Conservation (phyloP, 108 stramenopile genomes). For the Fistulifera pelliculosa region DNA sequence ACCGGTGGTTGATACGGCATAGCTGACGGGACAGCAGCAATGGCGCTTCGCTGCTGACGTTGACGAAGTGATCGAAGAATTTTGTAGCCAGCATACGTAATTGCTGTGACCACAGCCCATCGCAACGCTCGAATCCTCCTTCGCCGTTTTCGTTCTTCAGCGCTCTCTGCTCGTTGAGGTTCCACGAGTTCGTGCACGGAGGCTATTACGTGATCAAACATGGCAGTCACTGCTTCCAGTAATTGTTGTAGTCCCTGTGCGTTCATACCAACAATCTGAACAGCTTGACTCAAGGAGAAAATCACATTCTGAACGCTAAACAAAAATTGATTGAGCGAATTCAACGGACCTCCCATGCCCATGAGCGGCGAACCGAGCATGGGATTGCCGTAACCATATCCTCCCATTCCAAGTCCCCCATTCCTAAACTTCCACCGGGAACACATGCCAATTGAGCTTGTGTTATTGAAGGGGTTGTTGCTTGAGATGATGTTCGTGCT, state of each 20-base stretch:
- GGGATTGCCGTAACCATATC: background rate
- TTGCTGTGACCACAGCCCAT: conserved; percentile 49
- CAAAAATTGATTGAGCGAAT: conserved; percentile 56
- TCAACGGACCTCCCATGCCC: conserved; percentile 27
- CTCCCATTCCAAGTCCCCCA: conserved; percentile 6
- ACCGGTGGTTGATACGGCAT: too few relatives aligned
- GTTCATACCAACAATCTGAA: conserved; percentile 80
- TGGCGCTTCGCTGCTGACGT: too few relatives aligned
- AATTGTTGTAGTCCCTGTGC: conserved; percentile 66
- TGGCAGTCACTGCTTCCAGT: conserved; percentile 47
- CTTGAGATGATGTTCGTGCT: too few relatives aligned
- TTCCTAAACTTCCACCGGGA: too few relatives aligned
- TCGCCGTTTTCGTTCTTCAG: conserved; percentile 34
- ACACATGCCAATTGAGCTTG: too few relatives aligned
- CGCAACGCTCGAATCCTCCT: conserved; percentile 60
- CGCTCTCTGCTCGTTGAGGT: conserved; percentile 7
- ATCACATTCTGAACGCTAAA: conserved; percentile 70
- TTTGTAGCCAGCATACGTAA: conserved; percentile 46
- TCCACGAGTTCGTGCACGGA: conserved; percentile 54
- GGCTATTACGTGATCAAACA: conserved; percentile 64
- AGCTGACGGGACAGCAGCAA: too few relatives aligned
- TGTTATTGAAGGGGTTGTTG: too few relatives aligned
- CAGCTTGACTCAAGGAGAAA: conserved; percentile 72
- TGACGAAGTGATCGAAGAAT: conserved; percentile 29
- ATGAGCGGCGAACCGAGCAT: conserved; percentile 35